phyloP scores from a whole-genome alignment of 2,329 filamentous ascomycete genomes.

The Exophiala lecanii-corni region DNA sequence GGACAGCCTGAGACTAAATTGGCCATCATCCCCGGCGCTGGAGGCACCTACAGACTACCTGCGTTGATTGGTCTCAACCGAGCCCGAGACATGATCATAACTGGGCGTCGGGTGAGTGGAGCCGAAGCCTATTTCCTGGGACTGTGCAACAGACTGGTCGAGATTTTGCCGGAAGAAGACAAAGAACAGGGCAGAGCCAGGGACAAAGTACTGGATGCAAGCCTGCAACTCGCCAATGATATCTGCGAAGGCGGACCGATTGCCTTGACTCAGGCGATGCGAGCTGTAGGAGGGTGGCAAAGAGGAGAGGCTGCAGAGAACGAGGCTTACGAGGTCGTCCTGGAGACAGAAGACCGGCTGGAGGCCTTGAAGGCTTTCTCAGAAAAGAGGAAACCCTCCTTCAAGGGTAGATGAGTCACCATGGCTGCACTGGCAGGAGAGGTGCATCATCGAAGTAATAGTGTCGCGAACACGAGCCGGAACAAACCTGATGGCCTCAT shows the following conservation, averaged over 20 bases:
- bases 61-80: constrained; percentile 71
- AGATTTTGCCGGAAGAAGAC: constrained; percentile 58
- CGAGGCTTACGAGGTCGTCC: constrained; percentile 75
- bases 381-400: constrained; percentile 68
- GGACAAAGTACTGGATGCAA: constrained; percentile 66
- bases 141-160: constrained; percentile 82
- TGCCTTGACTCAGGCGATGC: constrained; percentile 71
- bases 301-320: constrained; percentile 73
- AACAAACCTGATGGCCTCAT: too few relatives aligned
- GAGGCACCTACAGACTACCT: constrained; percentile 84
- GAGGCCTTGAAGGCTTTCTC: constrained; percentile 84
- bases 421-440: background rate
- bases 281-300: constrained; percentile 67
- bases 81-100: constrained; percentile 86
- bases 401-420: constrained; percentile 44
- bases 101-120: constrained; percentile 76
- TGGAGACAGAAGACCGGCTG: constrained; percentile 77
- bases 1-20: constrained; percentile 87
- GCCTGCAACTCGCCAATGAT: constrained; percentile 71
- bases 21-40: constrained; percentile 90
- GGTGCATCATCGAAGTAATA: too few relatives aligned
- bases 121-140: constrained; percentile 89
- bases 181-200: constrained; percentile 56
- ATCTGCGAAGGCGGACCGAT: constrained; percentile 89
- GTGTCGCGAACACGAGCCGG: too few relatives aligned